phyloP scores from a whole-genome alignment of 768 basidiomycete species.

The Russula sp. region DNA sequence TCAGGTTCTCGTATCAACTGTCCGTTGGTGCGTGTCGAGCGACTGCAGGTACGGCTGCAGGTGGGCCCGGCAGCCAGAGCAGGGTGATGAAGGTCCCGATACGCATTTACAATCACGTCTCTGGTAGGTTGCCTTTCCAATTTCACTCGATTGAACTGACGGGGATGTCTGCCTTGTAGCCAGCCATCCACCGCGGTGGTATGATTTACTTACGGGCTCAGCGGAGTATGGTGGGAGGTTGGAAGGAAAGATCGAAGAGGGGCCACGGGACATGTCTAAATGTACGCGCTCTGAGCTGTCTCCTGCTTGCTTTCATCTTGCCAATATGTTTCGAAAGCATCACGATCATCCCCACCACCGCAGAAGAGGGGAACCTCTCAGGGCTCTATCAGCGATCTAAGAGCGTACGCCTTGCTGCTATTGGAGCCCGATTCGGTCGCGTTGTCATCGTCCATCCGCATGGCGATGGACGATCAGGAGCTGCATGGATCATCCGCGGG shows the following conservation, averaged over 20 bases:
- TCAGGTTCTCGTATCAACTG: constrained; percentile 87
- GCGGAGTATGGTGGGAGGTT: constrained; percentile 17
- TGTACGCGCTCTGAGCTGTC: constrained; percentile 9
- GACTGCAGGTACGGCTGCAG: constrained; percentile 35
- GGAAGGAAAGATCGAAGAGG: constrained; percentile 25
- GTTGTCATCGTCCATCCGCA: neutral
- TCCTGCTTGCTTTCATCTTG: constrained; percentile 6
- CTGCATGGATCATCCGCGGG: constrained; percentile 38
- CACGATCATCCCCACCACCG: neutral
- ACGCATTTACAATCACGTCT: constrained; percentile 83
- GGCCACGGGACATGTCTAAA: constrained; percentile 16
- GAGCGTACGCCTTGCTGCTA: constrained; percentile 23
- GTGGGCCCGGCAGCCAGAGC: constrained; percentile 56
- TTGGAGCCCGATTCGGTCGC: constrained; percentile 23
- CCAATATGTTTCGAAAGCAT: constrained; percentile 14
- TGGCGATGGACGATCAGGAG: constrained; percentile 30
- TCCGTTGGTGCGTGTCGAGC: constrained; percentile 84
- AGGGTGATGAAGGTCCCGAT: constrained; percentile 90
- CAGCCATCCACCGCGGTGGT: constrained; percentile 18
- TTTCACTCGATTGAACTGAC: neutral
- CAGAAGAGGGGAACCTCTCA: constrained; percentile 2
- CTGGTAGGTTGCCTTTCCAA: constrained; percentile 45
- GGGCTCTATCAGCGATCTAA: constrained; percentile 24
- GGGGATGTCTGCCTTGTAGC: constrained; percentile 10
- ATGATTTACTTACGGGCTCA: constrained; percentile 23